These are phyloP conservation scores for Cardamine resedifolia DNA, from an alignment of 345 rosid species.

Conservation along the genomic window DNA sequence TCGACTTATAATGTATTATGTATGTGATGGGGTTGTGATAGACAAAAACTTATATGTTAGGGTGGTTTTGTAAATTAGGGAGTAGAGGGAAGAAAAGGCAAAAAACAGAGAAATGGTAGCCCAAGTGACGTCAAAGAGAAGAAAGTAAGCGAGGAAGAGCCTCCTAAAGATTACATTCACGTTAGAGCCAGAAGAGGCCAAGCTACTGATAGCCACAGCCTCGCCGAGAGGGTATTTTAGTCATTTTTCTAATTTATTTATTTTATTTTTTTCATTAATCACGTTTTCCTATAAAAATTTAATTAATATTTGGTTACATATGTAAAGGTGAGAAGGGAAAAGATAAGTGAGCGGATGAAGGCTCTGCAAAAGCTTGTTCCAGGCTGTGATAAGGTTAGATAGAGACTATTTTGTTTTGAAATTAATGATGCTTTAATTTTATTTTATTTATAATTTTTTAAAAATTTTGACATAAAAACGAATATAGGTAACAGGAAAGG, in stretches of 20 bases:
- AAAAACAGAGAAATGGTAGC: conserved; percentile 48
- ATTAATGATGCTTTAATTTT: not conserved
- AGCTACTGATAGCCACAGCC: conserved; percentile 50
- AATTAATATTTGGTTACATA: not conserved
- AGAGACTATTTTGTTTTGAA: not conserved
- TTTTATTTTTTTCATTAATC: not conserved
- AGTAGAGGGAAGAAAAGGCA: conserved; percentile 44
- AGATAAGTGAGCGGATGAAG: conserved; percentile 75
- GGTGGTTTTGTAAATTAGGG: conserved; percentile 32
- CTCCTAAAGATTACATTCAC: conserved; percentile 68
- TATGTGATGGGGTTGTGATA: conserved; percentile 5
- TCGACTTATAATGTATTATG: not conserved
- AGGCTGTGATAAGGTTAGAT: conserved; percentile 74
- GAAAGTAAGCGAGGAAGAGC: conserved; percentile 40
- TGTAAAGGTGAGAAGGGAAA: conserved; percentile 67
- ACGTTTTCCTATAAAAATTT: not conserved
- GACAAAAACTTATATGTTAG: not conserved
- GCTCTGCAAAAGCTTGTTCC: conserved; percentile 64
- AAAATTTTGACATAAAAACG: conserved; percentile 42
- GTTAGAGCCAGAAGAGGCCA: conserved; percentile 87
- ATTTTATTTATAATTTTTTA: conserved; percentile 16
- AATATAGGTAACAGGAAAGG: conserved; percentile 77
- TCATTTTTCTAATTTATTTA: not conserved
- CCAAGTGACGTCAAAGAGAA: conserved; percentile 36
- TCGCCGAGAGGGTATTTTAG: conserved; percentile 70